A percentile compares a stretch with the other conserved stretches of the same genome.
Evolutionary conservation across 495 filamentous ascomycete species (phyloP).

Genomic region (Penicillium flavigenum): DNA sequence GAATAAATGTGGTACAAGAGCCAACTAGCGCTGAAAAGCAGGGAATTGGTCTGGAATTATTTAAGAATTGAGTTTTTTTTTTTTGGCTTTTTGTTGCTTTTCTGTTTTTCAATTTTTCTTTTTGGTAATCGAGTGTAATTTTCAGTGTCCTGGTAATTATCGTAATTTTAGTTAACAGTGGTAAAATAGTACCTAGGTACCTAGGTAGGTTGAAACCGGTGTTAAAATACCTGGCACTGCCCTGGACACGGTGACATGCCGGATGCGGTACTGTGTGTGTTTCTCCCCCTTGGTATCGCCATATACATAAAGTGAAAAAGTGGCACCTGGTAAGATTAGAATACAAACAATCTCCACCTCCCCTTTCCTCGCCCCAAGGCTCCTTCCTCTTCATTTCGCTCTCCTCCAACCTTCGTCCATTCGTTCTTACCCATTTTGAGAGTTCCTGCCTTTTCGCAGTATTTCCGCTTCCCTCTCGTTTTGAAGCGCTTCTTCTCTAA

Average conservation of each 20-base stretch:
- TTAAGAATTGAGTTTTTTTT: neutral
- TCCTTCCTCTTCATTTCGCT: conserved; percentile 38
- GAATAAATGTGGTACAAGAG: conserved; percentile 18
- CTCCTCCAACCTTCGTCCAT: conserved; percentile 40
- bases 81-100: neutral
- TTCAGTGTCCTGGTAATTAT: neutral
- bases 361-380: conserved; percentile 40
- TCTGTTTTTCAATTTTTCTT: neutral
- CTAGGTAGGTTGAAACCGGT: neutral
- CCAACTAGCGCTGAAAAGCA: conserved; percentile 11
- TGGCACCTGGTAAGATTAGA: conserved; percentile 17
- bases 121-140: neutral
- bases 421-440: conserved; percentile 49
- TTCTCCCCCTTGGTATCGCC: conserved; percentile 13
- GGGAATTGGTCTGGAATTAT: conserved; percentile 9
- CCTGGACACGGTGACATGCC: conserved; percentile 5
- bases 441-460: conserved; percentile 21
- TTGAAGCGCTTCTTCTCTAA: conserved; percentile 30
- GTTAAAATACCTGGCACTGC: conserved; percentile 7
- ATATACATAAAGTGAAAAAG: conserved; percentile 17
- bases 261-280: conserved; percentile 29
- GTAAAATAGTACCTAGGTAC: neutral
- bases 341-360: conserved; percentile 34
- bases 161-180: neutral
- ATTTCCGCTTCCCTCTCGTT: conserved; percentile 28